These are phyloP conservation scores for Chaetomium cochliodes DNA, from an alignment of 495 filamentous ascomycete genomes.

Conservation along the genomic window DNA sequence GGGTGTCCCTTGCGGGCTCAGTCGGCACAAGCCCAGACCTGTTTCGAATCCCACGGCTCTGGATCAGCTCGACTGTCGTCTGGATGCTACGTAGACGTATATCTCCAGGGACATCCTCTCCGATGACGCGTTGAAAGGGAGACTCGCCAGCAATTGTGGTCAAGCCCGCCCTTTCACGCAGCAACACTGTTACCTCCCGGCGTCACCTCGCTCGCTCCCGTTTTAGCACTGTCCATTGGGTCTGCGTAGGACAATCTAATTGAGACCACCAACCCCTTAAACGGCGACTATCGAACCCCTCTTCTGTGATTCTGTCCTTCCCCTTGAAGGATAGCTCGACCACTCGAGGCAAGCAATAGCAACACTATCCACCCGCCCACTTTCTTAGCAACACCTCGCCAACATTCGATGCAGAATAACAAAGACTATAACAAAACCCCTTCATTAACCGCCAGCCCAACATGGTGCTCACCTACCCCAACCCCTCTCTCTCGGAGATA, in stretches of 20 bases:
- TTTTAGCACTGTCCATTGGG: neutral
- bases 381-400: neutral
- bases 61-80: neutral
- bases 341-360: neutral
- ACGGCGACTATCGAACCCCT: neutral
- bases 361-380: neutral
- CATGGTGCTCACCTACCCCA: constrained; percentile 34
- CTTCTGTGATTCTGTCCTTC: neutral
- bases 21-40: neutral
- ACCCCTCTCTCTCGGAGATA: constrained; percentile 33
- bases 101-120: neutral
- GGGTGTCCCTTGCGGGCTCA: neutral
- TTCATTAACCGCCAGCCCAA: neutral
- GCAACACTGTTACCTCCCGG: neutral
- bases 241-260: neutral
- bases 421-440: neutral
- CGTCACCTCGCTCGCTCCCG: neutral
- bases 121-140: neutral
- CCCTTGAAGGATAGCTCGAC: neutral
- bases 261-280: neutral
- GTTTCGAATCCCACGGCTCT: neutral
- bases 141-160: neutral
- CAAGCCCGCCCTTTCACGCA: neutral
- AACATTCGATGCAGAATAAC: neutral
- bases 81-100: neutral